phyloP scores from a whole-genome alignment of 2,329 filamentous ascomycete species.

The Triangularia verruculosa region DNA sequence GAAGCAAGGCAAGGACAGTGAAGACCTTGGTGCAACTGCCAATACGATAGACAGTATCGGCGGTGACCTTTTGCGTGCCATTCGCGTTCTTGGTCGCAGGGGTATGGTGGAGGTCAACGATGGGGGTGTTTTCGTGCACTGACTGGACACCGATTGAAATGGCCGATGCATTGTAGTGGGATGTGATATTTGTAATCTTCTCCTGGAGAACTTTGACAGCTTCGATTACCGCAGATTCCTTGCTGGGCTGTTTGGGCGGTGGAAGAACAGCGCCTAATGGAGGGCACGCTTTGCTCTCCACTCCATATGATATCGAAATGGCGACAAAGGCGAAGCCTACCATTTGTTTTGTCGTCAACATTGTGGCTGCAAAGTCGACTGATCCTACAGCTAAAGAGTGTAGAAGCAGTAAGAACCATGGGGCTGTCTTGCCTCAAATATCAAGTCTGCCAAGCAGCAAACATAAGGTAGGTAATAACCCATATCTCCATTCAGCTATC shows the following conservation, averaged over 20 bases:
- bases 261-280: slow-evolving; percentile 43
- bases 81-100: slow-evolving; percentile 32
- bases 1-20: slow-evolving; percentile 32
- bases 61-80: slow-evolving; percentile 31
- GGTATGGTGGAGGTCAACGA: slow-evolving; percentile 43
- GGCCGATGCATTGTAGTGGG: slow-evolving; percentile 33
- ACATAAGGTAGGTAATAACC: too few relatives aligned
- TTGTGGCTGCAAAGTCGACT: too few relatives aligned
- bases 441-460: too few relatives aligned
- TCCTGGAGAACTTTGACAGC: slow-evolving; percentile 28
- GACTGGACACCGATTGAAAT: slow-evolving; percentile 42
- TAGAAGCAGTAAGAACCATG: too few relatives aligned
- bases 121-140: slow-evolving; percentile 36
- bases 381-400: too few relatives aligned
- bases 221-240: slow-evolving; percentile 31
- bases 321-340: not conserved
- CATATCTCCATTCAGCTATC: too few relatives aligned
- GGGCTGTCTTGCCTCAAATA: too few relatives aligned
- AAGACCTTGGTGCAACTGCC: slow-evolving; percentile 40
- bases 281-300: slow-evolving; percentile 31
- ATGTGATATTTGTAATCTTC: slow-evolving; percentile 30
- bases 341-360: not conserved
- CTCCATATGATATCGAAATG: not conserved
- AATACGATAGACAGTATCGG: slow-evolving; percentile 37
- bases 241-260: slow-evolving; percentile 35